A percentile compares a stretch with the other conserved stretches of the same genome.
These are phyloP conservation scores for Cryptococcus depauperatus DNA, from an alignment of 1,284 basidiomycete species.

Conservation along the genomic window DNA sequence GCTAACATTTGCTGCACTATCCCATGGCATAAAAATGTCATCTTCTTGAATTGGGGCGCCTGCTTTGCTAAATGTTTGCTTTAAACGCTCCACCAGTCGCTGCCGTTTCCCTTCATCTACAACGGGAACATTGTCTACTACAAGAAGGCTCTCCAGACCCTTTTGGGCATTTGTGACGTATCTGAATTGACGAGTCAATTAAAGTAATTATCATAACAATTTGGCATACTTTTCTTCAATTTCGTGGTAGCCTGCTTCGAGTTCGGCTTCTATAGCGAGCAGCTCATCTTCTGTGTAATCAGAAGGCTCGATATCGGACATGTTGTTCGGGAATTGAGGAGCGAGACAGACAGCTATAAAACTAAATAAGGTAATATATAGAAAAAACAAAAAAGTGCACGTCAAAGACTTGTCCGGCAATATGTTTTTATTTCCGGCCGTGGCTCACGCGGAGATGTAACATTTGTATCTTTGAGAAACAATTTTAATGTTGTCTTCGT, in stretches of 20 bases:
- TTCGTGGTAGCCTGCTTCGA: slow-evolving; percentile 60
- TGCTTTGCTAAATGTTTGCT: slow-evolving; percentile 71
- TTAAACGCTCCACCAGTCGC: slow-evolving; percentile 66
- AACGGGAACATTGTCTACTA: slow-evolving; percentile 77
- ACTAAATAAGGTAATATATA: too few species aligned
- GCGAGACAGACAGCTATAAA: too few species aligned
- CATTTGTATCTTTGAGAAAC: too few species aligned
- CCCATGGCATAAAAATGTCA: slow-evolving; percentile 76
- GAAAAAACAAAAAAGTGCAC: too few species aligned
- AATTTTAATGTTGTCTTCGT: too few species aligned
- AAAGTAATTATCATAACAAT: neutral
- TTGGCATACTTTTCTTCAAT: slow-evolving; percentile 76
- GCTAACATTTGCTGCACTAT: slow-evolving; percentile 66
- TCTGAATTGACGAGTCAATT: slow-evolving; percentile 47
- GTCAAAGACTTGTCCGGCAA: too few species aligned
- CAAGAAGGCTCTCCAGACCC: slow-evolving; percentile 75
- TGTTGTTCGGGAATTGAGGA: too few species aligned
- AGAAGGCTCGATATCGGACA: slow-evolving; percentile 12
- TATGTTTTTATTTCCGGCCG: too few species aligned
- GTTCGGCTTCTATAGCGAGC: slow-evolving; percentile 63
- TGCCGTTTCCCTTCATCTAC: slow-evolving; percentile 75
- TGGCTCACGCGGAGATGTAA: too few species aligned
- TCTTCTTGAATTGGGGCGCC: slow-evolving; percentile 68
- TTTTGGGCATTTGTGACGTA: slow-evolving; percentile 69
- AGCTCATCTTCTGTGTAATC: slow-evolving; percentile 47